phyloP scores from a whole-genome alignment of 306 rosid genomes.

The Corylus heterophylla region DNA sequence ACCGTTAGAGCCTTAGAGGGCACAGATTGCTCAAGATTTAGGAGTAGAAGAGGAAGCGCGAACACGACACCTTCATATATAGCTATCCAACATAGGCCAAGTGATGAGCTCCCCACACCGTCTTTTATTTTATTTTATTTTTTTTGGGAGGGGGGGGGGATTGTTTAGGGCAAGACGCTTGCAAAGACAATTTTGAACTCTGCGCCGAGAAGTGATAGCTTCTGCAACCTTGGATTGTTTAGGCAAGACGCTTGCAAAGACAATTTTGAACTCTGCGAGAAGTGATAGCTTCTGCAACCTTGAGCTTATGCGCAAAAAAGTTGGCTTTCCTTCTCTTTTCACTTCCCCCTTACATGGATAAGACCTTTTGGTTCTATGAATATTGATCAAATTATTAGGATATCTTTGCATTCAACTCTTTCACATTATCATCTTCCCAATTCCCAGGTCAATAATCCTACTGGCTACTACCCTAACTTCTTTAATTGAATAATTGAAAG shows the following conservation, averaged over 20 bases:
- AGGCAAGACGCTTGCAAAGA: constrained; percentile 75
- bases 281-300: constrained; percentile 90
- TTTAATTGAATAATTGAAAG: no score
- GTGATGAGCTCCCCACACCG: constrained; percentile 24
- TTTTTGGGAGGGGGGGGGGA: no score
- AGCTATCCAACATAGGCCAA: constrained; percentile 91
- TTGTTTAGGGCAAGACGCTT: constrained; percentile 55
- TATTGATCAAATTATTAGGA: background rate
- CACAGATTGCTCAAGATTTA: constrained; percentile 80
- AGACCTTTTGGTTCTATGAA: background rate
- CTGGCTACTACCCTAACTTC: no score
- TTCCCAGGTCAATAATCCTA: no score
- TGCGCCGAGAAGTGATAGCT: constrained; percentile 80
- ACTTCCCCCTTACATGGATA: background rate
- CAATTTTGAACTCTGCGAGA: constrained; percentile 73
- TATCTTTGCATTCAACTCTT: background rate
- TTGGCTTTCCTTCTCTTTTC: constrained; percentile 1
- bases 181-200: constrained; percentile 78
- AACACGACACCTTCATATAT: constrained; percentile 53
- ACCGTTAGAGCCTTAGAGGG: constrained; percentile 47
- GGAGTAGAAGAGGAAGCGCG: constrained; percentile 74
- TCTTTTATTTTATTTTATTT: background rate
- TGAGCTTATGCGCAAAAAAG: constrained; percentile 80
- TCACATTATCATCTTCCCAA: background rate
- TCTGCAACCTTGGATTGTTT: constrained; percentile 64